A percentile compares a stretch with the other conserved stretches of the same genome.
phyloP scores from a whole-genome alignment of 1,284 basidiomycete genomes.

The Pulveroboletus sp. region DNA sequence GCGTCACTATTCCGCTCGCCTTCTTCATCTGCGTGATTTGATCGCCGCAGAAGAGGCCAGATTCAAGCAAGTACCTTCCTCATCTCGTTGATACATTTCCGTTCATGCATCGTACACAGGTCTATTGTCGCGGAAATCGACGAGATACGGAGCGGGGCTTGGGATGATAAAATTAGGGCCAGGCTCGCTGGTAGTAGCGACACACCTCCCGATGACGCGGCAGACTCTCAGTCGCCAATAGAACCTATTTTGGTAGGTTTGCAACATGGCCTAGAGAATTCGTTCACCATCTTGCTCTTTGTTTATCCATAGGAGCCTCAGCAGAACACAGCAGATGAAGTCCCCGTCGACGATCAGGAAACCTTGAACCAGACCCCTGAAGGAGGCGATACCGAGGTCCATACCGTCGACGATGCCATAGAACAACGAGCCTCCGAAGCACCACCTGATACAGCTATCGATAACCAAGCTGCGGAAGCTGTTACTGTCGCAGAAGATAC shows the following conservation, averaged over 20 bases:
- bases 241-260: constrained; percentile 13
- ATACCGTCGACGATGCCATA: constrained; percentile 4
- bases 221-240: constrained; percentile 5
- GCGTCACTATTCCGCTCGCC: constrained; percentile 64
- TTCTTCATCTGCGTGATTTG: constrained; percentile 64
- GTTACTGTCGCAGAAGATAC: constrained; percentile 17
- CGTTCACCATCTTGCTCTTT: background rate
- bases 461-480: constrained; percentile 5
- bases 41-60: constrained; percentile 70
- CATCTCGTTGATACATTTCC: background rate
- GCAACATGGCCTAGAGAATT: background rate
- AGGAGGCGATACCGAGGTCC: constrained; percentile 1
- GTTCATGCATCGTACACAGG: constrained; percentile 32
- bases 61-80: constrained; percentile 59
- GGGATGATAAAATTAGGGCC: constrained; percentile 54
- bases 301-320: constrained; percentile 13
- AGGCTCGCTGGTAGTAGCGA: constrained; percentile 33
- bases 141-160: constrained; percentile 65
- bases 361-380: background rate
- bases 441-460: constrained; percentile 1
- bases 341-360: constrained; percentile 1
- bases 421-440: constrained; percentile 1
- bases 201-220: constrained; percentile 7
- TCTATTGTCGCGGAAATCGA: constrained; percentile 65
- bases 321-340: constrained; percentile 2